phyloP scores from a whole-genome alignment of 2,329 filamentous ascomycete species.

The Arthrobotrys sphaeroides region DNA sequence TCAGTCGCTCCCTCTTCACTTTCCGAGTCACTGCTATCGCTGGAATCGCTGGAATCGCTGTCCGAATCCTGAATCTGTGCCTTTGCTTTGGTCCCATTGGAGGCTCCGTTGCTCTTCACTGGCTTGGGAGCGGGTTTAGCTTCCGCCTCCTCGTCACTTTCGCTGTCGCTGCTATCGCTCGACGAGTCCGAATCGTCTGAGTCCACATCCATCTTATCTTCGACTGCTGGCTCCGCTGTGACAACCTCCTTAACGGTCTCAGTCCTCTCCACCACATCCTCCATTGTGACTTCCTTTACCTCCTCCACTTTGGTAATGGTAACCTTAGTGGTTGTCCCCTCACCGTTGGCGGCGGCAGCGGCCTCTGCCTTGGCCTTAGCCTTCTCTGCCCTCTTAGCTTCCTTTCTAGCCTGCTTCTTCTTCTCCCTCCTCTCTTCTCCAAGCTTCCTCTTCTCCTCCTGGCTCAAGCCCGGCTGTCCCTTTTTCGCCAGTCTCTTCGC shows the following conservation, averaged over 20 bases:
- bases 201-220: slow-evolving; percentile 57
- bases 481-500: slow-evolving; percentile 15
- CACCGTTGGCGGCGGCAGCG: slow-evolving; percentile 50
- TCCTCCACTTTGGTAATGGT: slow-evolving; percentile 61
- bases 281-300: slow-evolving; percentile 61
- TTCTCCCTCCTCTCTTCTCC: slow-evolving; percentile 47
- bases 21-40: slow-evolving; percentile 37
- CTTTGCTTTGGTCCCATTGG: slow-evolving; percentile 58
- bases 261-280: slow-evolving; percentile 57
- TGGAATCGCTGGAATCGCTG: slow-evolving; percentile 5
- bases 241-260: slow-evolving; percentile 54
- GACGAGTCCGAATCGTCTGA: slow-evolving; percentile 56
- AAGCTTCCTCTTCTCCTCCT: slow-evolving; percentile 31
- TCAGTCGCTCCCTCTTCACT: background rate
- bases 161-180: slow-evolving; percentile 51
- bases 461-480: slow-evolving; percentile 24
- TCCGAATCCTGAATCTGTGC: slow-evolving; percentile 30
- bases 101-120: slow-evolving; percentile 57
- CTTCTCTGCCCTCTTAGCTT: slow-evolving; percentile 58
- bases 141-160: slow-evolving; percentile 54
- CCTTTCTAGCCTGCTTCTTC: slow-evolving; percentile 57
- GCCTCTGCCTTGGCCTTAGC: slow-evolving; percentile 49
- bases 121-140: slow-evolving; percentile 59
- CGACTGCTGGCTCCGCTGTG: slow-evolving; percentile 53
- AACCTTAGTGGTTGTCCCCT: slow-evolving; percentile 59